Percentiles rank a stretch among this genome's conserved stretches.
Conservation (phyloP, 2,329 filamentous ascomycete genomes). For the Emericellopsis atlantica region DNA sequence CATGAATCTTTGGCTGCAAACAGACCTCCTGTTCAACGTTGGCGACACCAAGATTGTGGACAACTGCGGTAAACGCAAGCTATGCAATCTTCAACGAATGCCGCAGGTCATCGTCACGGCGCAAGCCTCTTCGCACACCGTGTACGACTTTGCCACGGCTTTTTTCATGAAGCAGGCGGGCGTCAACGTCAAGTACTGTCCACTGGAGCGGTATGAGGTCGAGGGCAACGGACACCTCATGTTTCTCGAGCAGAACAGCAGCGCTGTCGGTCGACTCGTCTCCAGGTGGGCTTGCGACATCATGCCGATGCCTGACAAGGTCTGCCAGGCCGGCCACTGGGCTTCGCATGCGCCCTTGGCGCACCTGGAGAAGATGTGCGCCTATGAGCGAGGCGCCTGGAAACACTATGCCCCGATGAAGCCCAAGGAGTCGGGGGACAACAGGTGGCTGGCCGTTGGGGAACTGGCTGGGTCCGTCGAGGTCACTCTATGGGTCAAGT, state of each 20-base stretch:
- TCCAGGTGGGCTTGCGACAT: conserved; percentile 13
- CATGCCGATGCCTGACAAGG: too few relatives aligned
- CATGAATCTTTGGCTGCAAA: background rate
- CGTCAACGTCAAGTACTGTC: conserved; percentile 26
- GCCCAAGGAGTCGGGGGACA: too few relatives aligned
- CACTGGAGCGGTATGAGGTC: conserved; percentile 28
- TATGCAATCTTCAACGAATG: conserved; percentile 33
- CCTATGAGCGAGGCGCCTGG: too few relatives aligned
- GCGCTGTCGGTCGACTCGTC: conserved; percentile 24
- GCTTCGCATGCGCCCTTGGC: too few relatives aligned
- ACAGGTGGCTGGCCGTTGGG: too few relatives aligned
- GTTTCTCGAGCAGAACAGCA: conserved; percentile 39
- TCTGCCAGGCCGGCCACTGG: too few relatives aligned
- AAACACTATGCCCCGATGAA: too few relatives aligned
- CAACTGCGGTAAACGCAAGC: conserved; percentile 14
- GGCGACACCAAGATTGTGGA: background rate
- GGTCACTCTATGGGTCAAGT: too few relatives aligned
- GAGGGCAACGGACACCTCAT: conserved; percentile 43
- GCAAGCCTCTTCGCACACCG: conserved; percentile 38
- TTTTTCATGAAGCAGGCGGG: conserved; percentile 39
- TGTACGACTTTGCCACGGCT: conserved; percentile 42
- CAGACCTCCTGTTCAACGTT: background rate
- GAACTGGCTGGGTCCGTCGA: too few relatives aligned
- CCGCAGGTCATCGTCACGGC: conserved; percentile 35
- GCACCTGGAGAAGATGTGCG: too few relatives aligned